Evolutionary conservation across 2,329 filamentous ascomycete species (phyloP).

Genomic region (Apiospora arundinis): DNA sequence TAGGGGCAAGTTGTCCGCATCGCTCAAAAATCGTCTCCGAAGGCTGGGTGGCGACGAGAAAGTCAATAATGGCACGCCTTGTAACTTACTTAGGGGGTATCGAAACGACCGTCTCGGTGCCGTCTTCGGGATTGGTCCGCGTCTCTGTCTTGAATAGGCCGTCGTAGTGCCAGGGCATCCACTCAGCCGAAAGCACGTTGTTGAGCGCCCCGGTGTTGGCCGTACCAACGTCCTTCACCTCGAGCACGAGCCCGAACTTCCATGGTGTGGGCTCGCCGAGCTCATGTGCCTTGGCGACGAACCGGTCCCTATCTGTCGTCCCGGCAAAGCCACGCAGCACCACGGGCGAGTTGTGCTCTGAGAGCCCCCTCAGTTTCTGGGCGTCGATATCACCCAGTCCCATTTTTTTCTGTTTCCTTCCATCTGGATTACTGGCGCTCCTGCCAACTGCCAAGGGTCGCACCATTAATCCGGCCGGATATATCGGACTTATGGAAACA

Average conservation of each 20-base stretch:
- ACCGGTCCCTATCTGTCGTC: constrained; percentile 51
- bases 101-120: constrained; percentile 48
- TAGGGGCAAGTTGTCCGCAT: too few relatives aligned
- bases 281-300: constrained; percentile 52
- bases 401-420: constrained; percentile 27
- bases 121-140: constrained; percentile 42
- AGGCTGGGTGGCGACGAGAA: too few relatives aligned
- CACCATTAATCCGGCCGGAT: constrained; percentile 52
- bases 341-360: constrained; percentile 59
- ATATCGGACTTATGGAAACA: constrained; percentile 52
- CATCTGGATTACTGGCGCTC: constrained; percentile 27
- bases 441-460: constrained; percentile 42
- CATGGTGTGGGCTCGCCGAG: constrained; percentile 56
- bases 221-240: constrained; percentile 55
- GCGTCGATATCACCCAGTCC: constrained; percentile 52
- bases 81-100: constrained; percentile 50
- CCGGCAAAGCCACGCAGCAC: constrained; percentile 58
- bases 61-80: too few relatives aligned
- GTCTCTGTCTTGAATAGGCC: constrained; percentile 61
- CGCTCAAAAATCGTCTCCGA: too few relatives aligned
- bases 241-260: constrained; percentile 59
- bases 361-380: constrained; percentile 50
- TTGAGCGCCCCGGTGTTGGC: constrained; percentile 51
- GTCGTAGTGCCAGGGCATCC: constrained; percentile 65
- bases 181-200: constrained; percentile 59